Evolutionary conservation across 2,329 filamentous ascomycete species (phyloP), one percentile per base, ranked within the genome.

Genomic region (Xylaria polymorpha): DNA sequence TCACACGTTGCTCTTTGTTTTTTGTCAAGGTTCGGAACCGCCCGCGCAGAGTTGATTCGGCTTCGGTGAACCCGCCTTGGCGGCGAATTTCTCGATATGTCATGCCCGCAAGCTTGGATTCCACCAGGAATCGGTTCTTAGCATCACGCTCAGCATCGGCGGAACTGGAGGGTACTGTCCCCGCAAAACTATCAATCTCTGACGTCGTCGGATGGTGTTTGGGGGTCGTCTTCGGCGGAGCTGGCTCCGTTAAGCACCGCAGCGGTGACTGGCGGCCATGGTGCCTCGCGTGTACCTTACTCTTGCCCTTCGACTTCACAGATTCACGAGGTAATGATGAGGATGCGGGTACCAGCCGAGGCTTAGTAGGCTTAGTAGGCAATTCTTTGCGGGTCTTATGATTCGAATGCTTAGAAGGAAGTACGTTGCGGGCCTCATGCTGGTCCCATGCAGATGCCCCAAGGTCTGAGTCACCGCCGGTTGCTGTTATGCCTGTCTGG

Each of bases 31-130:
- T 88, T 4, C 92, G 84, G 73, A 87, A 89, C 0, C 91, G 85
- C 0, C 92, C 92, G 15, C 92, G 85, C 44, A 94, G 83, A 0
- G 92, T 94, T 12, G 91, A 92, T 79, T 93, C 91, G 1, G 90
- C 89, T 74, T 92, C 90, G 0, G 77, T 79, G 71, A 90, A 90
- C 1, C 83, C 80, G 15, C 89, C 87, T 20, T 80, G 75, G 7
- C 76, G 73, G 44, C 85, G 85, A 74, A 93, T 93, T 67, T 91
- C 84, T 63, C 85, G 86, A 79, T 93, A 94, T 0, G 90, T 88
- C 81, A 87, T 81, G 3, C 90, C 90, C 1, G 81, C 77, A 8
- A 78, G 74, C 77, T 88, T 89, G 29, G 84, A 82, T n/a, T 82
- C 75, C 18, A 91, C 77, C 0, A 92, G 82, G 50, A 84, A 85